Base-by-base conservation (phyloP, 2,329 filamentous ascomycete genomes). In the Lecanicillium sp. region DNA sequence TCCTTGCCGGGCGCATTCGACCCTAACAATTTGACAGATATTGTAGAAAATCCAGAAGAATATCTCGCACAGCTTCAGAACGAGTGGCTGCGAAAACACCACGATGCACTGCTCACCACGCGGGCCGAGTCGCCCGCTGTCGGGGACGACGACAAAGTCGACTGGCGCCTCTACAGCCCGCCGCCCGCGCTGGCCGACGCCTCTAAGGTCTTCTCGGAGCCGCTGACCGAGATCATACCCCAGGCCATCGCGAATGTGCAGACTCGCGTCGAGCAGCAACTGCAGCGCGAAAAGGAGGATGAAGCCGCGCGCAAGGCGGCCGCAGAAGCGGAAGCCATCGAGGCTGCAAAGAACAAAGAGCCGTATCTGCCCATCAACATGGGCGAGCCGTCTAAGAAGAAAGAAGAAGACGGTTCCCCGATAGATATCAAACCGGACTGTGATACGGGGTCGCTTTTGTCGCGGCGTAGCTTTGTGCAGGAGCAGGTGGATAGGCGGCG, bases 131-230 rank as follows among this genome's bases (percentile, higher is more conserved):
- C 20, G 12, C 12, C 39, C 14, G 37, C 20, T 17, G 10, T 7
- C 21, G 21, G 19, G 4, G 44, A 40, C 21, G 29, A n/a, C n/a
- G n/a, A n/a, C n/a, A 53, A 61, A 3, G 60, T 68, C 27, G 68
- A 74, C 55, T 78, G 75, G 72, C 67, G 62, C 30, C 59, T 65
- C 43, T 76, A 74, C 52, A 64, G 68, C 3, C 72, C 73, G 4
- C 77, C 77, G 0, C 54, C 58, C 10, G 67, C 65, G 1, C 58
- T 80, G 6, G 60, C 50, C 4, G 62, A 67, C 24, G 55, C 62
- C 1, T 63, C 67, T 14, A 66, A 67, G 30, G 55, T 66, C 44
- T 64, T 64, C 0, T 68, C 70, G 2, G 64, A 70, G 4, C 59
- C 70, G 7, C 59, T 78, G 2, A 53, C 61, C 4, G 61, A 67